phyloP scores from a whole-genome alignment of 768 basidiomycete species.

The Ramaria sp. region DNA sequence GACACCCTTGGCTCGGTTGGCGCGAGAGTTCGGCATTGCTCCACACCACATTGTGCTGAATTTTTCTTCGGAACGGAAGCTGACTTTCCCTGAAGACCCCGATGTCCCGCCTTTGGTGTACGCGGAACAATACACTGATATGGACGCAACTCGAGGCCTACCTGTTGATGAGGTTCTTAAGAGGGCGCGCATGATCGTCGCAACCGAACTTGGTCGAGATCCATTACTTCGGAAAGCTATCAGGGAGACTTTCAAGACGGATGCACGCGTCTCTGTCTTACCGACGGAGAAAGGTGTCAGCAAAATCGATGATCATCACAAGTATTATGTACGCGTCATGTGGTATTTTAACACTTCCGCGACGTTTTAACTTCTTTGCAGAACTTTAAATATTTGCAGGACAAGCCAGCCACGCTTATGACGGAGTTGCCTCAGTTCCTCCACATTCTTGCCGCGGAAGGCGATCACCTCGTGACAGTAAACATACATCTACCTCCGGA shows the following conservation, averaged over 20 bases:
- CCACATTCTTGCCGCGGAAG: constrained; percentile 82
- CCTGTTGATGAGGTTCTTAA: constrained; percentile 58
- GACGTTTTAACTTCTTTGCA: constrained; percentile 22
- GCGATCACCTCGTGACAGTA: constrained; percentile 77
- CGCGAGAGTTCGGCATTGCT: constrained; percentile 79
- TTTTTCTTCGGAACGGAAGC: constrained; percentile 31
- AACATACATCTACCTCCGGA: constrained; percentile 56
- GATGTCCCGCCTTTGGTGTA: constrained; percentile 67
- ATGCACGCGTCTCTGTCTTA: constrained; percentile 65
- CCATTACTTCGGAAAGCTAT: constrained; percentile 75
- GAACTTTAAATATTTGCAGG: constrained; percentile 90
- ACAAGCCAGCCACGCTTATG: constrained; percentile 69
- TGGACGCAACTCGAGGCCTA: constrained; percentile 47
- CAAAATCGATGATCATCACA: constrained; percentile 35
- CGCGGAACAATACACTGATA: constrained; percentile 79
- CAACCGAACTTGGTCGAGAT: constrained; percentile 88
- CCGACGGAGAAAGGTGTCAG: constrained; percentile 77
- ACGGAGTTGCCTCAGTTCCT: constrained; percentile 70
- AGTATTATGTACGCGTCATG: constrained; percentile 29
- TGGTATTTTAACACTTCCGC: constrained; percentile 17
- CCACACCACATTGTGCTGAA: constrained; percentile 81
- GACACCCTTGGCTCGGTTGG: constrained; percentile 64
- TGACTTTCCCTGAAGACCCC: constrained; percentile 69
- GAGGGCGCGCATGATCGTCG: constrained; percentile 72
- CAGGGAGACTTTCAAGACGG: constrained; percentile 61